Evolutionary conservation across 1,284 basidiomycete species (phyloP), one percentile per base, ranked within the genome.

Genomic region (Caloboletus inedulis): DNA sequence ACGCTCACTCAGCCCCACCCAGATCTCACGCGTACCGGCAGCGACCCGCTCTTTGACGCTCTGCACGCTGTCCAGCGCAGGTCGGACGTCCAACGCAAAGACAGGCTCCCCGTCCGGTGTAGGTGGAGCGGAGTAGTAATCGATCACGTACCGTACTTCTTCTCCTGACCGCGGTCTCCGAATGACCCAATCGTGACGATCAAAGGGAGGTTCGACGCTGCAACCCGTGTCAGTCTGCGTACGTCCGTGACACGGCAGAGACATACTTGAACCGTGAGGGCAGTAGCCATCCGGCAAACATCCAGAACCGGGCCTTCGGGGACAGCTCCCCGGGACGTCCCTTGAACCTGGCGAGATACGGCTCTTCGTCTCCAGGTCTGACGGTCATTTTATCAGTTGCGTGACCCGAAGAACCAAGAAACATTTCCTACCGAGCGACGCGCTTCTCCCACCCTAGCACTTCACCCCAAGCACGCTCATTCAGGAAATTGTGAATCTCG

Each of bases 111-210:
- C 94, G 59, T 95, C 87, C 27, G 82, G 78, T 55, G 94, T 86
- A 1, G 85, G 82, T 3, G 91, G 89, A 0, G 91, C 92, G 47
- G 89, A 89, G 71, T 98, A 98, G 73, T 98, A 98, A 76, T 98
- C 94, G 63, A 98, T 98, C 40, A 98, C 89, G 72, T 98, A 97
- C 66, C 93, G 89, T 45, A 93, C 86, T 69, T 89, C 85, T 65
- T 87, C 82, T 42, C 84, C 84, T 7, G 80, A 85, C 52, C 75
- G 74, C 33, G 82, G 82, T 46, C 95, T 84, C 34, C 88, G 86
- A 53, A 99, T 81, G 47, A 97, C 74, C 97, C 97, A 99, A 75
- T 99, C 96, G 69, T 99, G 97, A n/a, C 96, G 85, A 69, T 99
- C 96, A 65, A 99, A 99, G 1, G 97, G 96, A 6, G 93, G 90